Conservation (phyloP, 148 eudicot species). For the Mesembryanthemum crystallinum region DNA sequence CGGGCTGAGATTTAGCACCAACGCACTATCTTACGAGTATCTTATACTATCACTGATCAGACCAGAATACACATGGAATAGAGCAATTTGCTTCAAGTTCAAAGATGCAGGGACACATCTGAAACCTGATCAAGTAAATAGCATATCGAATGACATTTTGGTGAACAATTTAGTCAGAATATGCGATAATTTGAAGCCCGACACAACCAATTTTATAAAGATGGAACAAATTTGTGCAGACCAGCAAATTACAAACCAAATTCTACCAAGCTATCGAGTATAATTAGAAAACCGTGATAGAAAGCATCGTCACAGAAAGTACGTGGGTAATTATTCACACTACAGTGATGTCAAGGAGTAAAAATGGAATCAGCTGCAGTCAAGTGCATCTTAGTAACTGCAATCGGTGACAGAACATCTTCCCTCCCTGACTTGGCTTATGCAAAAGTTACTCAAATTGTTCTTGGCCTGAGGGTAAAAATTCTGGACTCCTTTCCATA, state of each 20-base stretch:
- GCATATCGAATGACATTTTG: neutral
- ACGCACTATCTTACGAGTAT: no score
- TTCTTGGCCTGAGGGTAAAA: neutral
- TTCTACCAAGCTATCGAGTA: neutral
- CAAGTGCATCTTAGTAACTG: neutral
- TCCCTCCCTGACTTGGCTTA: neutral
- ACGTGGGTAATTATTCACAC: neutral
- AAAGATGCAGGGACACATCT: neutral
- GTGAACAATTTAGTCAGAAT: neutral
- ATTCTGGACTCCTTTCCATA: neutral
- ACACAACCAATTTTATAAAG: neutral
- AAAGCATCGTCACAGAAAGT: slow-evolving; percentile 7
- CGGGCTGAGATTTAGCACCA: neutral
- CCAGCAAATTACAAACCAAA: slow-evolving; percentile 1
- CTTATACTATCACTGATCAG: no score
- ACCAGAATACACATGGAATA: no score
- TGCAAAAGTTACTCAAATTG: neutral
- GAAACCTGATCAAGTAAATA: neutral
- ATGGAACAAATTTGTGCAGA: slow-evolving; percentile 2
- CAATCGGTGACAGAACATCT: neutral
- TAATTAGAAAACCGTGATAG: neutral
- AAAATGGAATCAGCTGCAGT: slow-evolving; percentile 5
- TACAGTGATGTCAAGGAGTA: neutral
- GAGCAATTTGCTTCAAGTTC: no score
- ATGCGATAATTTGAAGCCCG: neutral